phyloP scores from a whole-genome alignment of 805 yeast species.

The Komagataella populi region DNA sequence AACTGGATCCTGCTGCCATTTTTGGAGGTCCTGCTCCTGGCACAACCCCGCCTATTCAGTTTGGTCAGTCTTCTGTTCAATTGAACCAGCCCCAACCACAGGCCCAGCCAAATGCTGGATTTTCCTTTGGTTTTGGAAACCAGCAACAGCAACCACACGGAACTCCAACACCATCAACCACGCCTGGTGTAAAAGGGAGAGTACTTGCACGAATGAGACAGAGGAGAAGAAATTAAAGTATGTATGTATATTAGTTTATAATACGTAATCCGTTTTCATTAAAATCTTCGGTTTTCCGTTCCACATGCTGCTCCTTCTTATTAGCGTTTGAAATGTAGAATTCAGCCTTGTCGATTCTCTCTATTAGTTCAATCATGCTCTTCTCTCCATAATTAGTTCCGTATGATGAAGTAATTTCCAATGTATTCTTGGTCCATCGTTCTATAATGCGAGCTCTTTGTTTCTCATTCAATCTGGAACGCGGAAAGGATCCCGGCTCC shows the following conservation, averaged over 20 bases:
- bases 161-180: not conserved
- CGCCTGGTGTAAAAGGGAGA: conserved; percentile 1
- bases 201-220: conserved; percentile 10
- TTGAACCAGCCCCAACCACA: not conserved
- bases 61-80: not conserved
- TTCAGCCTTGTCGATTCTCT: conserved; percentile 28
- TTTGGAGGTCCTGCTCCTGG: conserved; percentile 9
- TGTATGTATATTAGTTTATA: not conserved
- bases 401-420: conserved; percentile 27
- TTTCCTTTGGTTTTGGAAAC: not conserved
- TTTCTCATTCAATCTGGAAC: conserved; percentile 59
- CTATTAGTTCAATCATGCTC: conserved; percentile 41
- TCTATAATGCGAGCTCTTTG: conserved; percentile 61
- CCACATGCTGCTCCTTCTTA: not conserved
- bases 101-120: not conserved
- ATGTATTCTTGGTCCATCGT: conserved; percentile 36
- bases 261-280: not conserved
- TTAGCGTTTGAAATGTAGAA: not conserved
- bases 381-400: conserved; percentile 60
- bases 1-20: conserved; percentile 15
- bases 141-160: not conserved
- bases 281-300: not conserved
- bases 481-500: conserved; percentile 46
- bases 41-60: conserved; percentile 3
- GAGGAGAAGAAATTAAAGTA: conserved; percentile 7